Conservation (phyloP, 2,329 filamentous ascomycete species). For the Xylariaceae sp. region DNA sequence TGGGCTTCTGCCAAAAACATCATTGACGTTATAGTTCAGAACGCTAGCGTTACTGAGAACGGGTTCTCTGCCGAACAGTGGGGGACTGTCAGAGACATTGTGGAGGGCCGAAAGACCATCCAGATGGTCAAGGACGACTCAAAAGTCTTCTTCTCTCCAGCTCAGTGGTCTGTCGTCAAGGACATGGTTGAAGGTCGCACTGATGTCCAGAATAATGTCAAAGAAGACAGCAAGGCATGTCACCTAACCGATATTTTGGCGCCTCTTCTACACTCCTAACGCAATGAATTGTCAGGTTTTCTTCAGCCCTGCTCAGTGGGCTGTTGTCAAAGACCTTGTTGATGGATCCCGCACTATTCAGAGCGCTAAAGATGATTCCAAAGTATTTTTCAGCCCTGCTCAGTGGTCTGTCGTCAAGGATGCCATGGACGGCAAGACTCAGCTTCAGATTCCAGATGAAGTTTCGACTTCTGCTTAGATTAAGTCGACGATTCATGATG, state of each 20-base stretch:
- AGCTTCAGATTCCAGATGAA: neutral
- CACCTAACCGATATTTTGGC: too few species aligned
- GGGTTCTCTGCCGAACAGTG: conserved; percentile 1
- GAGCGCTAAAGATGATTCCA: conserved; percentile 9
- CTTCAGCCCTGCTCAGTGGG: conserved; percentile 4
- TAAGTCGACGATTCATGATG: too few species aligned
- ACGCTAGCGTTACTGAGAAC: neutral
- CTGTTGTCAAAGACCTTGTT: conserved; percentile 3
- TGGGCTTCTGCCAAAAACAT: conserved; percentile 4
- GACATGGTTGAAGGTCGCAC: conserved; percentile 5
- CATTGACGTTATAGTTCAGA: neutral
- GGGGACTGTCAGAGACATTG: neutral
- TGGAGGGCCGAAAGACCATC: neutral
- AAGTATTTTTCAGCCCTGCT: conserved; percentile 2
- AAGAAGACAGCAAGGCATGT: conserved; percentile 3
- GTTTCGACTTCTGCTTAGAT: neutral
- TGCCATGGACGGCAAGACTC: neutral
- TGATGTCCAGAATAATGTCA: neutral
- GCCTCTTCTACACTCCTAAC: too few species aligned
- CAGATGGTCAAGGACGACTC: conserved; percentile 1
- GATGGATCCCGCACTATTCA: conserved; percentile 3
- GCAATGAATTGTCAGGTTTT: too few species aligned
- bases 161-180: conserved; percentile 6
- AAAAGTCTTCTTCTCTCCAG: conserved; percentile 5
- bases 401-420: conserved; percentile 8